Percentiles rank a stretch among this genome's conserved stretches.
phyloP scores from a whole-genome alignment of 2,329 filamentous ascomycete species.

The Lachnellula cervina region DNA sequence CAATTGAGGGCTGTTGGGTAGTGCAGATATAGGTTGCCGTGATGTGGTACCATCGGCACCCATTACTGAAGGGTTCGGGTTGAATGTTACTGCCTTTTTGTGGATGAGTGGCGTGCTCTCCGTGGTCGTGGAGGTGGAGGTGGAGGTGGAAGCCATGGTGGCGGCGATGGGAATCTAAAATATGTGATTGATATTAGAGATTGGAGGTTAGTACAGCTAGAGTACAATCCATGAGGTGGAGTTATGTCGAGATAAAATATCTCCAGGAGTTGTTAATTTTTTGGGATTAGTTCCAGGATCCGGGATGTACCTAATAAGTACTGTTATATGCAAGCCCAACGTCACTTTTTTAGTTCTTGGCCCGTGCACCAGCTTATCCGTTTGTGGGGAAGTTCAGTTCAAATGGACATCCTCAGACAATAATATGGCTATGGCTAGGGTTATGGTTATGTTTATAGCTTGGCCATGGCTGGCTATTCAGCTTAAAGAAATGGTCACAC shows the following conservation, averaged over 20 bases:
- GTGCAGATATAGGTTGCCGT: conserved; percentile 42
- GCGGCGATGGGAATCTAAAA: background rate
- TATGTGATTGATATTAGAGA: background rate
- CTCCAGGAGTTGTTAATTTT: background rate
- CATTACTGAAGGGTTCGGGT: conserved; percentile 60
- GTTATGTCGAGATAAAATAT: background rate
- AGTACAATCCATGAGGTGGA: background rate
- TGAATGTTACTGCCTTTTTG: conserved; percentile 67
- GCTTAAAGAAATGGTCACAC: too few species aligned
- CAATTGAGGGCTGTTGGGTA: conserved; percentile 30
- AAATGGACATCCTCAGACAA: too few species aligned
- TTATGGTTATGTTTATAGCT: too few species aligned
- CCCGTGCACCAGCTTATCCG: too few species aligned
- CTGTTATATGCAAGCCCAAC: background rate
- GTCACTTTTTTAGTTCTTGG: too few species aligned
- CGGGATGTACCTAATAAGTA: background rate
- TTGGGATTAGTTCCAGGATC: background rate
- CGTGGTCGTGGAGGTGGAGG: conserved; percentile 15
- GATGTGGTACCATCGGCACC: conserved; percentile 46
- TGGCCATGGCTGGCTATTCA: too few species aligned
- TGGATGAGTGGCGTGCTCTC: conserved; percentile 23
- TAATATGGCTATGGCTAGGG: too few species aligned
- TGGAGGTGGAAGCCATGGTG: conserved; percentile 23
- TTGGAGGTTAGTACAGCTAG: background rate
- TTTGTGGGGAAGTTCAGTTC: too few species aligned